phyloP scores from a whole-genome alignment of 78 protist species.

The Capsaspora owczarzaki region DNA sequence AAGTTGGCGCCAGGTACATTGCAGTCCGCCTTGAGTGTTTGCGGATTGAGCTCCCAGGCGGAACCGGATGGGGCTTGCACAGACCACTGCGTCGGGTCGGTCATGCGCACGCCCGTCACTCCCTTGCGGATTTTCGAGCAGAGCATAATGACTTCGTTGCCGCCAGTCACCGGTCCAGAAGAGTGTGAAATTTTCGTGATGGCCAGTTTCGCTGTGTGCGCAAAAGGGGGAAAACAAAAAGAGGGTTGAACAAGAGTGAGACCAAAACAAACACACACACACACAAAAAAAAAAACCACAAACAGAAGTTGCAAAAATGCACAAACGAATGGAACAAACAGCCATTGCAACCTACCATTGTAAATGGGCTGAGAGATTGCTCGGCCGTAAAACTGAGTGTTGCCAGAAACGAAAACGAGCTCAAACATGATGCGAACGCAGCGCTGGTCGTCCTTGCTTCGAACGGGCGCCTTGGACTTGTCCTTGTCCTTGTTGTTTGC shows the following conservation, averaged over 20 bases:
- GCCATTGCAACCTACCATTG: neutral
- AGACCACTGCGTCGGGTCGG: conserved; percentile 3
- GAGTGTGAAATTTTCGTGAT: conserved; percentile 13
- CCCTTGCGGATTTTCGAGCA: conserved; percentile 38
- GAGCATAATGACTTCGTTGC: conserved; percentile 18
- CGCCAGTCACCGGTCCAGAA: conserved; percentile 14
- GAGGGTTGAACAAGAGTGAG: too few relatives aligned
- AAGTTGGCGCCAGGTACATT: conserved; percentile 1
- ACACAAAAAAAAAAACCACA: too few relatives aligned
- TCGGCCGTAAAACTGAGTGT: neutral
- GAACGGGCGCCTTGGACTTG: too few relatives aligned
- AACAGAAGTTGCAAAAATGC: too few relatives aligned
- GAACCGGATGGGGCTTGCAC: too few relatives aligned
- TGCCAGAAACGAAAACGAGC: neutral
- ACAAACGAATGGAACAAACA: too few relatives aligned
- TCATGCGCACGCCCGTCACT: neutral
- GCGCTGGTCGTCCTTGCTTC: conserved; percentile 21
- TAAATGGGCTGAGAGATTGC: neutral
- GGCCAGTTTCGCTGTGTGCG: conserved; percentile 15
- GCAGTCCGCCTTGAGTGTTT: conserved; percentile 4
- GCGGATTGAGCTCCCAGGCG: conserved; percentile 5
- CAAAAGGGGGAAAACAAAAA: too few relatives aligned
- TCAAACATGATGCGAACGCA: conserved; percentile 8
- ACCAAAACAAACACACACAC: too few relatives aligned
- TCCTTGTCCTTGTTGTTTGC: neutral